phyloP scores from a whole-genome alignment of 2,329 filamentous ascomycete genomes.

The Bipolaris gigantea region DNA sequence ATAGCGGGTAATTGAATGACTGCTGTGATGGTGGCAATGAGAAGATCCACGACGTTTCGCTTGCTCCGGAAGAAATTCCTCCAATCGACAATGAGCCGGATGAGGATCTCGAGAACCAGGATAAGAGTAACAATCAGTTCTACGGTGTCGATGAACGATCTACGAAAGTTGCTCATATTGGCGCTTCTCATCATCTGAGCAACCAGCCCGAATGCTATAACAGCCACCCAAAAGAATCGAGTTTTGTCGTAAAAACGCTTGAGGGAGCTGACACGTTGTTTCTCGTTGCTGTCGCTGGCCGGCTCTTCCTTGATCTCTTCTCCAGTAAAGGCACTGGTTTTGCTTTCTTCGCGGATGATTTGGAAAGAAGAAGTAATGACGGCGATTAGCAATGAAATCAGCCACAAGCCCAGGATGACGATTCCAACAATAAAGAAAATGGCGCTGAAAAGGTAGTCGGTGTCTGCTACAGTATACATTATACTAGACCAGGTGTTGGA shows the following conservation, averaged over 20 bases:
- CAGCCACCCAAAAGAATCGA: constrained; percentile 72
- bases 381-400: constrained; percentile 90
- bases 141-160: constrained; percentile 67
- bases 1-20: constrained; percentile 86
- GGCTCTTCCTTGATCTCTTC: constrained; percentile 58
- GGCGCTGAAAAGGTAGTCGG: constrained; percentile 84
- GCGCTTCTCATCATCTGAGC: constrained; percentile 77
- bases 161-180: constrained; percentile 66
- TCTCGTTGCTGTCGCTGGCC: constrained; percentile 32
- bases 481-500: constrained; percentile 95
- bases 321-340: constrained; percentile 86
- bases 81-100: constrained; percentile 80
- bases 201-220: constrained; percentile 81
- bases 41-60: constrained; percentile 78
- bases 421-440: constrained; percentile 74
- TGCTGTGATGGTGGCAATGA: constrained; percentile 76
- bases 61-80: constrained; percentile 73
- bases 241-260: constrained; percentile 77
- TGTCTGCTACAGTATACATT: constrained; percentile 90
- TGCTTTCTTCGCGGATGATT: constrained; percentile 95
- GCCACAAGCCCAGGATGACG: constrained; percentile 92
- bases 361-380: constrained; percentile 99
- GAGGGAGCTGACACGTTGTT: constrained; percentile 55
- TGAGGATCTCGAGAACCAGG: constrained; percentile 77
- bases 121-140: constrained; percentile 77